phyloP scores from a whole-genome alignment of 805 yeast species.

The Barnettozyma sucrosica region DNA sequence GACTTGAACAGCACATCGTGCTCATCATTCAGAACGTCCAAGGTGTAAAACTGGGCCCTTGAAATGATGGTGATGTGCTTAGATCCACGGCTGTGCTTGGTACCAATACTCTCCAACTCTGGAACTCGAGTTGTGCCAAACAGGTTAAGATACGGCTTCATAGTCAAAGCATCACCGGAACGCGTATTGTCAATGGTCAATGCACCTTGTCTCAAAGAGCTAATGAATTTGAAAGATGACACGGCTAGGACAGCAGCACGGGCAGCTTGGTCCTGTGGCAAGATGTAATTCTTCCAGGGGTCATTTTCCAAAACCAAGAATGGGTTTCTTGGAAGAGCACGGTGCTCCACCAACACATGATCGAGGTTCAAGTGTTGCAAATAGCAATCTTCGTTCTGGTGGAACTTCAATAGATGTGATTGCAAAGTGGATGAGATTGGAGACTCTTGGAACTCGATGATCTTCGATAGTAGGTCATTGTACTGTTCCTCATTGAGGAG shows the following conservation, averaged over 20 bases:
- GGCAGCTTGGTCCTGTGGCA: constrained; percentile 59
- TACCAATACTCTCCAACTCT: constrained; percentile 55
- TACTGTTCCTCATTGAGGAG: constrained; percentile 49
- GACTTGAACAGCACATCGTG: constrained; percentile 63
- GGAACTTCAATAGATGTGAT: constrained; percentile 43
- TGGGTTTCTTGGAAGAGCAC: constrained; percentile 68
- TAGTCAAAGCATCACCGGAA: constrained; percentile 48
- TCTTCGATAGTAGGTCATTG: constrained; percentile 35
- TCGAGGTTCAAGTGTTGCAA: constrained; percentile 42
- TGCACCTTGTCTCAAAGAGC: constrained; percentile 48
- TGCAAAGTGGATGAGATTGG: constrained; percentile 43
- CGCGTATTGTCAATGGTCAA: constrained; percentile 57
- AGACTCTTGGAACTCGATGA: constrained; percentile 41
- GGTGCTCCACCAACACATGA: constrained; percentile 33
- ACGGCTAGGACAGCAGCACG: constrained; percentile 62
- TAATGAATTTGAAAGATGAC: constrained; percentile 61
- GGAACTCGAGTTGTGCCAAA: constrained; percentile 67
- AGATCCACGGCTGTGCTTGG: constrained; percentile 60
- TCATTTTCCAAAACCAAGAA: constrained; percentile 70
- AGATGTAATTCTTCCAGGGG: constrained; percentile 48
- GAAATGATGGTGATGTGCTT: constrained; percentile 72
- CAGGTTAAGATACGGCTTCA: constrained; percentile 60
- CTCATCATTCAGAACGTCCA: constrained; percentile 69
- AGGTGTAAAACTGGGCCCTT: constrained; percentile 81
- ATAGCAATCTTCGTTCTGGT: constrained; percentile 42